Evolutionary conservation across 78 protist species (phyloP).

Genomic region (Isochrysis galbana): DNA sequence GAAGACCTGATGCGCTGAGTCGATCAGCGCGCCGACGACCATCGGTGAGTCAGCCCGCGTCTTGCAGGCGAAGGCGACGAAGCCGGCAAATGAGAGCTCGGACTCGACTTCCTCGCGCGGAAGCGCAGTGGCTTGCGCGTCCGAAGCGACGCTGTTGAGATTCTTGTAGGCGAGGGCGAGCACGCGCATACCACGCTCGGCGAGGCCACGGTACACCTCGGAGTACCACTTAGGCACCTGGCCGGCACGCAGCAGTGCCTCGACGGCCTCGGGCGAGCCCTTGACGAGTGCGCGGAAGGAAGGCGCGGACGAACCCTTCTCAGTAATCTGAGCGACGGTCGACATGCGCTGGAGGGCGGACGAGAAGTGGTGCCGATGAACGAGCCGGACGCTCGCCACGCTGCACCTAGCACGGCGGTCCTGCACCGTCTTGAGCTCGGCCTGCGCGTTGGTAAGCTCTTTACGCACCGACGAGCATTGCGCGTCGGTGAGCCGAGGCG

Average conservation of each 20-base stretch:
- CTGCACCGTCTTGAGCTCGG: neutral
- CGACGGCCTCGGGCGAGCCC: conserved; percentile 60
- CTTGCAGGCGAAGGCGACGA: conserved; percentile 39
- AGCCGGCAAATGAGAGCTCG: conserved; percentile 36
- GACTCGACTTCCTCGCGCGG: conserved; percentile 42
- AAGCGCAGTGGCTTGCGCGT: too few species aligned
- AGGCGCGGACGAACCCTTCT: neutral
- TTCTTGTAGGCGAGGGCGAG: conserved; percentile 37
- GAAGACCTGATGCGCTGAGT: neutral
- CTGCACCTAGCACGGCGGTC: neutral
- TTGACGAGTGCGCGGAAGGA: conserved; percentile 22
- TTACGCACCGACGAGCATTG: too few species aligned
- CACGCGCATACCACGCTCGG: conserved; percentile 45
- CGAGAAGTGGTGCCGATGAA: conserved; percentile 50
- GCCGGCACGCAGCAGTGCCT: neutral
- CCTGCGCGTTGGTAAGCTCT: neutral
- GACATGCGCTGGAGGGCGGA: conserved; percentile 60
- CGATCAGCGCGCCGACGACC: conserved; percentile 6
- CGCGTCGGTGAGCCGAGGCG: neutral
- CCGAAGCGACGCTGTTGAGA: neutral
- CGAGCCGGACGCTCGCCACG: neutral
- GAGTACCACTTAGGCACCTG: conserved; percentile 6
- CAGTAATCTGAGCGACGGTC: neutral
- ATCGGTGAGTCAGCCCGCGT: neutral
- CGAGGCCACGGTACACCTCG: neutral